Evolutionary conservation across 169 alveolate species (phyloP), one percentile per base, ranked within the genome.

Genomic region (Plasmodium inui): DNA sequence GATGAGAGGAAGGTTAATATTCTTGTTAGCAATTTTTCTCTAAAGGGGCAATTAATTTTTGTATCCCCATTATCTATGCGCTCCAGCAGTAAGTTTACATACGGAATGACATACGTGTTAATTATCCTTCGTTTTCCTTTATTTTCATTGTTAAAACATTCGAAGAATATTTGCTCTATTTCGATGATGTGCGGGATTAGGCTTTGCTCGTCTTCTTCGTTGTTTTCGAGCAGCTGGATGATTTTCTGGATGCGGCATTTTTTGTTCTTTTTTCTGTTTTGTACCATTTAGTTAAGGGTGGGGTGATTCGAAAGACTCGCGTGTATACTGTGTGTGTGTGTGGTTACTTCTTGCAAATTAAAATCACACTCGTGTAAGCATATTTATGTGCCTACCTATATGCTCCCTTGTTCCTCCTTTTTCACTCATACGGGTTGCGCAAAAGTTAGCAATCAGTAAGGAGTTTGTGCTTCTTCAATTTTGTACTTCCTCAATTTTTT

Each of bases 161-260:
- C 80, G 32, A 86, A 78, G 85, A 86, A 86, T 73, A 86, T 86
- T 37, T 86, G 93, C n/a, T 86, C 93, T 55, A 86, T 57, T 39
- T 86, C 93, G 39, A 74, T 86, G 79, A 86, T 86, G 44, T 53
- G 22, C 28, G 70, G 57, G 67, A 30, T 34, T 30, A 86, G 46
- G 12, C 17, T 78, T 46, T 86, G 44, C 53, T 86, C 93, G 46
- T 57, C 84, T 83, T 83, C 83, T 53, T 86, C 93, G 39, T 86
- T 76, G 34, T 34, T 76, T 55, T 86, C 93, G 32, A 86, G 93
- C 4, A 86, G 39, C 67, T 86, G 74, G 22, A 86, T 86, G n/a
- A 57, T 57, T 76, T 86, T 86, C 19, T 32, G 71, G 70, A 86
- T 76, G 17, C 72, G 41, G 14, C 57, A 74, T 57, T 86, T 86